These are phyloP conservation scores for Bjerkandera adusta DNA, from an alignment of 1,284 basidiomycete genomes.

Conservation along the genomic window DNA sequence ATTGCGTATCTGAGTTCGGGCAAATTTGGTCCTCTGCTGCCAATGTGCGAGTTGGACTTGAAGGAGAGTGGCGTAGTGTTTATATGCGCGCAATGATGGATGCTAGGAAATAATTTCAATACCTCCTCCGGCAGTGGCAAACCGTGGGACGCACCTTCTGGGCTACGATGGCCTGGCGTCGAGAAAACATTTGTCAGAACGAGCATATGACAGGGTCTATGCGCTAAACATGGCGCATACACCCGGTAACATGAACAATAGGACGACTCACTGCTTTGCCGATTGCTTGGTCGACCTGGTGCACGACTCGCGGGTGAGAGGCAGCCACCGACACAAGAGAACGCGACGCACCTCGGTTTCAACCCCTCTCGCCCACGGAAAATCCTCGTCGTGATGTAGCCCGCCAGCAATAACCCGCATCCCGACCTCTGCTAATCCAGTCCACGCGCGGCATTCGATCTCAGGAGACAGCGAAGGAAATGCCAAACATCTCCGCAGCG, in stretches of 20 bases:
- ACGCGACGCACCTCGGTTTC: slow-evolving; percentile 46
- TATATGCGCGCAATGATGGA: slow-evolving; percentile 57
- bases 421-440: slow-evolving; percentile 62
- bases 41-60: slow-evolving; percentile 54
- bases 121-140: neutral
- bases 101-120: slow-evolving; percentile 37
- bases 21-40: slow-evolving; percentile 56
- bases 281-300: slow-evolving; percentile 48
- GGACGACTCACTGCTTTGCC: slow-evolving; percentile 36
- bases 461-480: slow-evolving; percentile 50
- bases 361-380: slow-evolving; percentile 45
- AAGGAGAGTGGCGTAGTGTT: slow-evolving; percentile 53
- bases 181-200: neutral
- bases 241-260: neutral
- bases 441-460: slow-evolving; percentile 68
- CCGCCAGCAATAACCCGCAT: slow-evolving; percentile 50
- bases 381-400: slow-evolving; percentile 35
- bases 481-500: slow-evolving; percentile 52
- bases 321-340: neutral
- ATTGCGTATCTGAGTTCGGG: slow-evolving; percentile 52
- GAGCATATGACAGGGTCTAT: neutral
- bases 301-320: neutral
- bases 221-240: slow-evolving; percentile 5
- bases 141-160: slow-evolving; percentile 46
- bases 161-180: slow-evolving; percentile 51